Base-by-base conservation (phyloP, 352 stramenopile genomes). In the Phytophthora fragariae region DNA sequence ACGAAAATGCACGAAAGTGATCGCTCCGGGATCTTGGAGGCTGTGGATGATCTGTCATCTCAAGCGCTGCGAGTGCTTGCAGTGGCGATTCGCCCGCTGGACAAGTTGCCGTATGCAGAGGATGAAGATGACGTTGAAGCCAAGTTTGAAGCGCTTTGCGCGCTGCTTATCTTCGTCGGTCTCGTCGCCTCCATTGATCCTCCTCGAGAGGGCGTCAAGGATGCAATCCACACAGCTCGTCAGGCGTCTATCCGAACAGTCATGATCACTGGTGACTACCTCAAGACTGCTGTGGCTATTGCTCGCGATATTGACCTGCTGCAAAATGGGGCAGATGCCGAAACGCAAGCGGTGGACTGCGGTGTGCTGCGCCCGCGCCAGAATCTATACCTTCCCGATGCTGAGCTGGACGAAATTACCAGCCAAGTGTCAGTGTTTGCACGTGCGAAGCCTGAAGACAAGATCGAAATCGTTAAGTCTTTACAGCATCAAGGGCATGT, bases 261-360 rank as follows among this genome's bases (percentile, higher is more conserved):
- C 4, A 98, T 99, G 92, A 91, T 98, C 52, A 99, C 96, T 1
- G 96, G 96, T 33, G 97, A 99, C 83, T 95, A 97, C 24, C 84
- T 98, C 49, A 96, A 98, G 75, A 99, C 97, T 19, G 97, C 97
- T 9, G 69, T 98, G 6, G 94, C 95, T 2, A 98, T 99, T 66
- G 96, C 93, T 2, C 84, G 85, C 57, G 75, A 97, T 69, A 94
- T 98, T 75, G 95, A 95, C 6, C 90, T 99, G 63, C 75, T 99
- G 9, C 46, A 73, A 37, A 31, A 56, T 14, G 74, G 62, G 15
- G 88, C 65, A 75, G 88, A 85, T 80, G 71, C 50, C 8, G 76
- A 83, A 11, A 57, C 69, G 15, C 73, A 88, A 62, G 91, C 92
- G 35, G 75, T 93, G 37, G 91, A 90, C 50, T 90, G 97, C 68